Evolutionary conservation across 2,329 filamentous ascomycete species (phyloP).

Genomic region (Emmonsiellopsis sp.): DNA sequence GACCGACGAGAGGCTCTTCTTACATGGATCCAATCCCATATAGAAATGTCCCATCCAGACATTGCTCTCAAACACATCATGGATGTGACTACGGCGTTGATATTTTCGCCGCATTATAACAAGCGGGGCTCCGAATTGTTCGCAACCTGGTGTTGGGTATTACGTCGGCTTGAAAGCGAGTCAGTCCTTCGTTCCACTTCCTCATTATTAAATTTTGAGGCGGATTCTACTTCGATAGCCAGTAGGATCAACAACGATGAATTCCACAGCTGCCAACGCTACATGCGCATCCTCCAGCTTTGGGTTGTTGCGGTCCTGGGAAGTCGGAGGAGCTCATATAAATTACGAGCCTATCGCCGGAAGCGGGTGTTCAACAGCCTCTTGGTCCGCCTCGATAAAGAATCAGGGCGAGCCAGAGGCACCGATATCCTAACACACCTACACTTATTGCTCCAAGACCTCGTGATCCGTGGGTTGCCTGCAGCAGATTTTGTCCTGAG

Average conservation of each 20-base stretch:
- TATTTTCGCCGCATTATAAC: slow-evolving; percentile 14
- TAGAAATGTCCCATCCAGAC: slow-evolving; percentile 19
- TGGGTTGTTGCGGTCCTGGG: background rate
- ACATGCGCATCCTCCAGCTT: background rate
- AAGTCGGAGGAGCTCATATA: background rate
- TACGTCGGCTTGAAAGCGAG: slow-evolving; percentile 2
- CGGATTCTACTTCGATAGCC: background rate
- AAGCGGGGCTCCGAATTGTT: slow-evolving; percentile 15
- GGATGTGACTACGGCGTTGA: slow-evolving; percentile 24
- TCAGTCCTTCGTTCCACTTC: background rate
- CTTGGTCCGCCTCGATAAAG: background rate
- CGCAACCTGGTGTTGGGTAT: slow-evolving; percentile 22
- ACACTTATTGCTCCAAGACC: background rate
- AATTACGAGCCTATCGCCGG: background rate
- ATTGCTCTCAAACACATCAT: slow-evolving; percentile 21
- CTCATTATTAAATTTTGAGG: background rate
- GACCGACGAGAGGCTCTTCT: background rate
- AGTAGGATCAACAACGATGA: background rate
- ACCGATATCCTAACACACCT: background rate
- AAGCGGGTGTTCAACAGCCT: background rate
- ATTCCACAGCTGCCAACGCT: background rate
- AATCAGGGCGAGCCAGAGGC: background rate
- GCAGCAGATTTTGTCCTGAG: background rate
- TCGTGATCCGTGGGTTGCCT: background rate
- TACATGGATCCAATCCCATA: slow-evolving; percentile 6